These are phyloP conservation scores for Croton setiger DNA, from an alignment of 441 rosid species.

Conservation along the genomic window DNA sequence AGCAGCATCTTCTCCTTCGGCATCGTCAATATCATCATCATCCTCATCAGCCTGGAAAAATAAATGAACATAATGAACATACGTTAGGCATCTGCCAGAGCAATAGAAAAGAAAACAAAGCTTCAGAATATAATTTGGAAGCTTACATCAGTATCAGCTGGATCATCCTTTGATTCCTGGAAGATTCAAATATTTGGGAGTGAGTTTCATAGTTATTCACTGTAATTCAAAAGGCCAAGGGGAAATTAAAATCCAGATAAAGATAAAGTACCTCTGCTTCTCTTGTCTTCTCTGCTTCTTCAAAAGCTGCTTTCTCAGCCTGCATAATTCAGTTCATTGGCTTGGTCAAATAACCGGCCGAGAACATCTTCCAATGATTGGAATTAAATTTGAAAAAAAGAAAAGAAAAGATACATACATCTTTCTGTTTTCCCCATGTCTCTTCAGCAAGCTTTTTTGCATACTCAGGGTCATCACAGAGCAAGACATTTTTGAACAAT, in stretches of 20 bases:
- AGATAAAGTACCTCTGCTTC: constrained; percentile 65
- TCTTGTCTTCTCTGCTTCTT: constrained; percentile 76
- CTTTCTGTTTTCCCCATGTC: constrained; percentile 92
- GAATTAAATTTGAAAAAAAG: too few species aligned
- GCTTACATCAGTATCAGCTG: constrained; percentile 69
- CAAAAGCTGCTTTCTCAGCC: constrained; percentile 94
- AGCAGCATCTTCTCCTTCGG: constrained; percentile 41
- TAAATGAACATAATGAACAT: too few species aligned
- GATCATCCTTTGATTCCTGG: constrained; percentile 73
- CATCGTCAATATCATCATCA: constrained; percentile 36
- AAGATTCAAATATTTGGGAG: constrained; percentile 1
- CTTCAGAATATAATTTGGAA: not conserved
- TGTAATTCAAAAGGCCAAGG: too few species aligned
- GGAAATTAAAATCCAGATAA: too few species aligned
- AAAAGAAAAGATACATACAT: constrained; percentile 42
- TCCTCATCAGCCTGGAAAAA: constrained; percentile 55
- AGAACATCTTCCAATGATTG: not conserved
- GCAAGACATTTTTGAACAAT: constrained; percentile 76
- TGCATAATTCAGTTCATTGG: constrained; percentile 33
- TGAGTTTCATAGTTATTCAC: not conserved
- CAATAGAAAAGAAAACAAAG: not conserved
- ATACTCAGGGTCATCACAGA: constrained; percentile 70
- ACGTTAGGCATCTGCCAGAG: not conserved
- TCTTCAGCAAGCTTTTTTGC: constrained; percentile 83
- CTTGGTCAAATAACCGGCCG: constrained; percentile 8